Evolutionary conservation across 75 land plant species (phyloP), one percentile per base, ranked within the genome.

Genomic region (Pseudotsuga menziesii): DNA sequence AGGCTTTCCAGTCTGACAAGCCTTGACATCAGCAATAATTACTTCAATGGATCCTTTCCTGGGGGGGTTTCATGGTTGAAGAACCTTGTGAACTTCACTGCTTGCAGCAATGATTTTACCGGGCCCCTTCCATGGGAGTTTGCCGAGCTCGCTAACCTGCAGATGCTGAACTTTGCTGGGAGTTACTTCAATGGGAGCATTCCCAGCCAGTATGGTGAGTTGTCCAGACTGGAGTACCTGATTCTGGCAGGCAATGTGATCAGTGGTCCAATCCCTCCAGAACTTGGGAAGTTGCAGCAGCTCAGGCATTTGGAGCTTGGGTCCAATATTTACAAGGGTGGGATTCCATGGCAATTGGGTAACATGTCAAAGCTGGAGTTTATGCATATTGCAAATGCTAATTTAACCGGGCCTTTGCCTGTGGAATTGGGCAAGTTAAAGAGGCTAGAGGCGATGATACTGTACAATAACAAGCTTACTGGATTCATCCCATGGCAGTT

Each of bases 161-260:
- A 78, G 77, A 72, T 80, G 14, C 76, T 92, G 11, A 88, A 91
- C 81, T 78, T 92, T 22, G 95, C 89, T 32, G 95, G 95, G 58
- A 92, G 92, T 80, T 92, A 86, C 85, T 90, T 92, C 78, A 80
- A 32, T 1, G 95, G 94, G 23, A 78, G 84, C 56, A 89, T 91
- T 59, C 93, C 96, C 69, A 79, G 73, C 41, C 83, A 78, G 74
- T 78, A 77, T 6, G 79, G 74, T 0, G 44, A 19, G 4, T 80
- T 84, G 27, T 22, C 29, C 29, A 77, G 73, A 56, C 63, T 84
- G 39, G 27, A 61, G 39, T 57, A 61, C 14, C 74, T 84, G 4
- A 54, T 62, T 4, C 60, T 84, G 41, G 57, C 85, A 29, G 86
- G 86, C 26, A 83, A 85, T 74, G 19, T 41, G 67, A 81, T 85